Percentiles rank a stretch among this genome's conserved stretches.
These are phyloP conservation scores for Verticillium zaregamsianum DNA, from an alignment of 2,329 filamentous ascomycete species.

Conservation along the genomic window DNA sequence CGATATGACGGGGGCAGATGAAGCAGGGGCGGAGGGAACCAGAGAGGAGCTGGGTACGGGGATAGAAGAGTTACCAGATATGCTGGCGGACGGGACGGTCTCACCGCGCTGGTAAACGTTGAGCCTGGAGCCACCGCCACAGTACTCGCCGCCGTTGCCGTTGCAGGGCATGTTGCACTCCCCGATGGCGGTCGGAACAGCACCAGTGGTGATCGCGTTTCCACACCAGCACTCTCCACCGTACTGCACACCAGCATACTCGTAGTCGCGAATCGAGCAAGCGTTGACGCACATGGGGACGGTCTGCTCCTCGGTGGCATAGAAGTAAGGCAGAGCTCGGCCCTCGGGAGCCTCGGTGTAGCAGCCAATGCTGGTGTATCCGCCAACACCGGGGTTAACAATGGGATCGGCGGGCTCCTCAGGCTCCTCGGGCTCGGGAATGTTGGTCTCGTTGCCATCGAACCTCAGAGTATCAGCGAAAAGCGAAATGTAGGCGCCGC, in stretches of 20 bases:
- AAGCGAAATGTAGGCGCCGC: constrained; percentile 41
- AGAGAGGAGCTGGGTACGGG: not conserved
- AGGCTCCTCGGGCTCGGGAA: constrained; percentile 10
- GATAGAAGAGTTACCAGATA: constrained; percentile 2
- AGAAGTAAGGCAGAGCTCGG: constrained; percentile 15
- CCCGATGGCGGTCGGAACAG: constrained; percentile 20
- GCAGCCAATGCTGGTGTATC: constrained; percentile 13
- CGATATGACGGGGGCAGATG: not conserved
- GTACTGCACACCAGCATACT: constrained; percentile 32
- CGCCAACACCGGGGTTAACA: constrained; percentile 32
- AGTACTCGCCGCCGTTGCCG: constrained; percentile 30
- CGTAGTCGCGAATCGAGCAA: constrained; percentile 22
- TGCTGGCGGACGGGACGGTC: constrained; percentile 3
- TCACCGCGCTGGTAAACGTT: constrained; percentile 26
- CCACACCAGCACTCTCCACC: constrained; percentile 36
- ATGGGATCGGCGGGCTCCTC: constrained; percentile 17
- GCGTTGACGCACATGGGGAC: constrained; percentile 20
- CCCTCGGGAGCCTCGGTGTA: constrained; percentile 16
- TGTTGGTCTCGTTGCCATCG: constrained; percentile 21
- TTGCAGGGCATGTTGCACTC: constrained; percentile 32
- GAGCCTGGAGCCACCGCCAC: constrained; percentile 27
- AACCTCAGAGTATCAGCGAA: constrained; percentile 34
- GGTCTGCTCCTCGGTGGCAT: constrained; percentile 14
- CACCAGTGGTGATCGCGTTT: constrained; percentile 20
- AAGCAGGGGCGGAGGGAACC: not conserved